These are phyloP conservation scores for Tetraselmis striata DNA, from an alignment of 139 green algal genomes.

Conservation along the genomic window DNA sequence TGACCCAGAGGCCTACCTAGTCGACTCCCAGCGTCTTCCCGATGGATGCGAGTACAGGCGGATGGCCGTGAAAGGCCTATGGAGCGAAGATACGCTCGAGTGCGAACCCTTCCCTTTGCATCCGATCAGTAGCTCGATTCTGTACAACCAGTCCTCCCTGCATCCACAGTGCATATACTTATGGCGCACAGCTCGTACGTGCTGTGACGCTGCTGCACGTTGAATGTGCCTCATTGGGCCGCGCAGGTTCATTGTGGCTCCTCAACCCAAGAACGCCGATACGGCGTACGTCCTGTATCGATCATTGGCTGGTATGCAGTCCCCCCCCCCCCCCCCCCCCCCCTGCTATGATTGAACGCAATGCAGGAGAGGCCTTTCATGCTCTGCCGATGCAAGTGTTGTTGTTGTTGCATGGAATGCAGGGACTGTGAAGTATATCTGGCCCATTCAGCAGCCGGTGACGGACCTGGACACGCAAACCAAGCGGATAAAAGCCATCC, in stretches of 20 bases:
- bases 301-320: conserved; percentile 41
- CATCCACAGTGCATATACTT: no score
- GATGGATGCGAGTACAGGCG: not conserved
- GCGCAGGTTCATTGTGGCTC: not conserved
- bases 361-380: conserved; percentile 3
- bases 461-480: conserved; percentile 57
- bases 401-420: conserved; percentile 7
- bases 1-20: not conserved
- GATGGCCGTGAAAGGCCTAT: not conserved
- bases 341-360: not conserved
- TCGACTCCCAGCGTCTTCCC: not conserved
- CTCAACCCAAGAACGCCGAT: conserved; percentile 16
- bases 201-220: no score
- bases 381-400: not conserved
- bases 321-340: no score
- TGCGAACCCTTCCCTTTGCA: not conserved
- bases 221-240: not conserved
- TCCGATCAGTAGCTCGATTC: not conserved
- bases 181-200: no score
- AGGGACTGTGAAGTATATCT: conserved; percentile 72
- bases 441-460: conserved; percentile 63
- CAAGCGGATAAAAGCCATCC: conserved; percentile 47
- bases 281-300: conserved; percentile 49
- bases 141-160: no score
- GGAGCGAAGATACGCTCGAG: not conserved